Base-by-base conservation (phyloP, 1,139 yeast species). In the Scheffersomyces lignicola region DNA sequence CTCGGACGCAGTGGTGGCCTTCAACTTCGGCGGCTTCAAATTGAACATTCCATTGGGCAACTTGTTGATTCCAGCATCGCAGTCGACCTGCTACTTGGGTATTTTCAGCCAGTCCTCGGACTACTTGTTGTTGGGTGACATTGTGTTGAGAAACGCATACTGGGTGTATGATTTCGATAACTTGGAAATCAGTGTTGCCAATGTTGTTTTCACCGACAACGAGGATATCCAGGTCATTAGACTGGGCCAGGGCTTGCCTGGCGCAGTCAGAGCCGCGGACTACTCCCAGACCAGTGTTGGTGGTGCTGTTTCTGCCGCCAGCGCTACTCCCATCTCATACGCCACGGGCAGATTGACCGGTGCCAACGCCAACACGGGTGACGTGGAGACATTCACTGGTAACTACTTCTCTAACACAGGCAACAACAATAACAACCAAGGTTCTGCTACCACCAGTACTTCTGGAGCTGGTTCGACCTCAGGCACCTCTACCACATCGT, bases 101-200 rank as follows among this genome's bases (percentile, higher is more conserved):
- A 44, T 64, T 22, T 37, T 62, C 27, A 45, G 47, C 9, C 68
- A 61, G 43, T 8, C 40, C 11, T 31, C 45, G n/a, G 11, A 29
- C 18, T 60, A 52, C 40, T 43, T 62, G 25, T 50, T 65, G 34
- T 52, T 87, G 10, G 96, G 96, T 31, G 95, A 86, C 56, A 74
- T 81, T 21, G 80, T 87, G 60, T 62, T 89, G 49, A 72, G 87
- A 41, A 69, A 76, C 35, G 89, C 86, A 7, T 88, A 88, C 54
- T 76, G 81, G 36, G 95, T 87, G 29, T 87, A 76, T 49, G 94
- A 89, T 57, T 62, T 87, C 43, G 89, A 83, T 21, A 76, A 74
- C 43, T 59, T 65, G 36, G 78, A 80, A 50, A 66, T 88, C 18
- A 80, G 83, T 1, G 40, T 89, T 35, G 96, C 94, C 1, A 86